These are phyloP conservation scores for Carallia pectinifolia DNA, from an alignment of 345 rosid genomes.

Conservation along the genomic window DNA sequence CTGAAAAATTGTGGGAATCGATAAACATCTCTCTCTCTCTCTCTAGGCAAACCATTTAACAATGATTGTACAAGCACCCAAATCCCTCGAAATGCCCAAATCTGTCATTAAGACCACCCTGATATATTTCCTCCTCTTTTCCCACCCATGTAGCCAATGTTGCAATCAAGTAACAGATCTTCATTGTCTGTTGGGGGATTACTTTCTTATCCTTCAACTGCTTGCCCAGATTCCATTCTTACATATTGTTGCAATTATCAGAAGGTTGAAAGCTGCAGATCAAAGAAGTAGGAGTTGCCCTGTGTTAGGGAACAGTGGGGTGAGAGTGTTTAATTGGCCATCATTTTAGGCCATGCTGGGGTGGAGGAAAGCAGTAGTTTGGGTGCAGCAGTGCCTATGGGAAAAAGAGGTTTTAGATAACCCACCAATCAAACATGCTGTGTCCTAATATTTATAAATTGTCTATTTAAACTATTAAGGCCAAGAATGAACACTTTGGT, in stretches of 20 bases:
- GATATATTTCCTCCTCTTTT: slow-evolving; percentile 4
- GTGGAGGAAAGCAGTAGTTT: slow-evolving; percentile 21
- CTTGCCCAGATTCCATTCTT: neutral
- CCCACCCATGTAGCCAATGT: slow-evolving; percentile 15
- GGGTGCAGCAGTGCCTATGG: slow-evolving; percentile 25
- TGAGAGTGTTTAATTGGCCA: slow-evolving; percentile 12
- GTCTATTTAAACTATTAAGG: slow-evolving; percentile 16
- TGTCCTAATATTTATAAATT: slow-evolving; percentile 16
- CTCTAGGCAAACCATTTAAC: neutral
- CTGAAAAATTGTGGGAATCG: no score
- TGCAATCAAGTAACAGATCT: slow-evolving; percentile 18
- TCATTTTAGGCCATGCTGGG: slow-evolving; percentile 10
- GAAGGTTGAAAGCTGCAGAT: slow-evolving; percentile 23
- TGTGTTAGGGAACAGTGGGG: slow-evolving; percentile 4
- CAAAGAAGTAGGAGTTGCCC: slow-evolving; percentile 21
- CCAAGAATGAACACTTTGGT: slow-evolving; percentile 13
- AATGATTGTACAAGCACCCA: neutral
- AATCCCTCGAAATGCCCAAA: slow-evolving; percentile 4
- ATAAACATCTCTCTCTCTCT: neutral
- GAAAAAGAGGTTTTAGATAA: slow-evolving; percentile 8
- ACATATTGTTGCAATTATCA: slow-evolving; percentile 15
- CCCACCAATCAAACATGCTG: neutral
- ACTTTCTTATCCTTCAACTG: no score
- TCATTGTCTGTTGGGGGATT: slow-evolving; percentile 8
- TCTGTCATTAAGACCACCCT: slow-evolving; percentile 6